Evolutionary conservation across 2,329 filamentous ascomycete species (phyloP), one percentile per base, ranked within the genome.

Genomic region (Epichloe hybrida): DNA sequence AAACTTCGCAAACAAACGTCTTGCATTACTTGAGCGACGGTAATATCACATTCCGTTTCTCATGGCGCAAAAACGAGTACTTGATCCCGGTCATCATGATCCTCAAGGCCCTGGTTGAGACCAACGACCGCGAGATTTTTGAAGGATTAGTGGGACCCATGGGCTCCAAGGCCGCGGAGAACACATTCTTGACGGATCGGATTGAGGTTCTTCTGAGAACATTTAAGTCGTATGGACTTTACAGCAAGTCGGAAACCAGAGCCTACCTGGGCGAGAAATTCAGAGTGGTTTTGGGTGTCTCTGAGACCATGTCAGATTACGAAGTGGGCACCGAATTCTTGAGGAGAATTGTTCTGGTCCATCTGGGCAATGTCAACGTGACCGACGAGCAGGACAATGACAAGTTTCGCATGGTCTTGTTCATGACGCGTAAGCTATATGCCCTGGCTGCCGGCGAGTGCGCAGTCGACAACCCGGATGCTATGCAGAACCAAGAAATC

Each of bases 1-100:
- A 98, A 70, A 96, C 91, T 8, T 96, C 90, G 34, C 91, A 97
- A 68, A 97, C 91, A 38, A 98, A 97, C 62, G 89, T 95, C 36
- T 76, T 98, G 46, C 93, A 98, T 69, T 98, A 97, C 67, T 79
- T 98, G 51, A 88, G 78, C 60, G 93, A 98, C 65, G 93, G 93
- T 56, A 97, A 96, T 66, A 83, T 97, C 60, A 97, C 88, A 0
- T 95, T 98, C 69, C 80, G 93, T 51, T 98, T 98, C 69, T 96
- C 91, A 6, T 98, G 91, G 91, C 79, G 90, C 58, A 98, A 98
- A 70, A 88, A 89, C 59, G 93, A 98, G 68, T 98, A 88, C 62
- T 79, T 98, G n/a, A 79, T 98, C 2, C 93, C 93, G 1, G 86
- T 89, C 54, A 83, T 96, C 77, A 97, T 98, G 91, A 82, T 98